Percentiles rank a stretch among this genome's conserved stretches.
phyloP scores from a whole-genome alignment of 2,329 filamentous ascomycete genomes.

The Lomentospora prolificans region DNA sequence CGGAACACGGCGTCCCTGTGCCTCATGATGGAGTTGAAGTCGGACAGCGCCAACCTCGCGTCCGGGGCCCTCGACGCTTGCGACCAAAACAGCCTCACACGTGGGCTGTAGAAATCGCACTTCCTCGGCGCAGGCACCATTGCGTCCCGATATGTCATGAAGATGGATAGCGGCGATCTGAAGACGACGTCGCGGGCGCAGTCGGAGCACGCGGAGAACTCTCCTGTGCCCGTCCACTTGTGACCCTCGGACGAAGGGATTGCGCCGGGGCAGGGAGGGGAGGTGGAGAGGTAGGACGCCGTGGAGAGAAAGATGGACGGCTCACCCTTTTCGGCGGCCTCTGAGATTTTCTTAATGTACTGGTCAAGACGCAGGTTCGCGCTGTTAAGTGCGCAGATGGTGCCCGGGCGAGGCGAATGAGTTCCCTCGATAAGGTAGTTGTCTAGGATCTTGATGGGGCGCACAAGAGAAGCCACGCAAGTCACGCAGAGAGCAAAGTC shows the following conservation, averaged over 20 bases:
- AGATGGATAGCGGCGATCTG: conserved; percentile 2
- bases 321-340: conserved; percentile 7
- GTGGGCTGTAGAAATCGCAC: conserved; percentile 6
- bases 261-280: conserved; percentile 1
- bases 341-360: conserved; percentile 9
- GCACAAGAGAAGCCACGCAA: conserved; percentile 4
- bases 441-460: conserved; percentile 5
- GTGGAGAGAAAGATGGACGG: conserved; percentile 6
- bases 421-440: not conserved
- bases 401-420: not conserved
- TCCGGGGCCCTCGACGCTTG: conserved; percentile 3
- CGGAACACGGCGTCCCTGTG: conserved; percentile 6
- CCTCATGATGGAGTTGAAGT: conserved; percentile 6
- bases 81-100: conserved; percentile 6
- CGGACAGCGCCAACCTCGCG: not conserved
- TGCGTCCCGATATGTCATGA: conserved; percentile 8
- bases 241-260: not conserved
- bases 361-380: conserved; percentile 7
- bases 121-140: not conserved
- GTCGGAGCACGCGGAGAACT: conserved; percentile 6
- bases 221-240: conserved; percentile 5
- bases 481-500: conserved; percentile 6
- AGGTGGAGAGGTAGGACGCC: conserved; percentile 4
- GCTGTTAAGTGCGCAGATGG: conserved; percentile 5
- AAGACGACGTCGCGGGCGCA: conserved; percentile 7